phyloP scores from a whole-genome alignment of 2,329 filamentous ascomycete species.

The Pseudocercospora pini-densiflorae region DNA sequence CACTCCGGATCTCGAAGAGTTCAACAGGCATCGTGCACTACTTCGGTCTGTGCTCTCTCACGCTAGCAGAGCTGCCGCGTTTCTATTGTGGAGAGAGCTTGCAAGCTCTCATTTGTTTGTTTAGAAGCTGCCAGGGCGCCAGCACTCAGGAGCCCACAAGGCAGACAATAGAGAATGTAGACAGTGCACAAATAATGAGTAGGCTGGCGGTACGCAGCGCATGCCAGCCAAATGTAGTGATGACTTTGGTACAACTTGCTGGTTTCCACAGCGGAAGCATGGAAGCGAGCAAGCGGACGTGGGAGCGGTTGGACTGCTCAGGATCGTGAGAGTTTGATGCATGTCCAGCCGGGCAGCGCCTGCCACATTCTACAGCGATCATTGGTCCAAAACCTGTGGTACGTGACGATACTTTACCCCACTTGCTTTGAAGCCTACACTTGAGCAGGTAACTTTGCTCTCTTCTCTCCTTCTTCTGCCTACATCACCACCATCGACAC shows the following conservation, averaged over 20 bases:
- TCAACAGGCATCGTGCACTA: background rate
- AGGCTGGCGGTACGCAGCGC: background rate
- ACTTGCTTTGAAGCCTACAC: conserved; percentile 5
- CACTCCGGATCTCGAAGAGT: conserved; percentile 6
- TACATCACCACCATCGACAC: conserved; percentile 10
- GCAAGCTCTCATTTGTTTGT: conserved; percentile 1
- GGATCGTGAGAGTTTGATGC: conserved; percentile 6
- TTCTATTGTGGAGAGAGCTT: too few relatives aligned
- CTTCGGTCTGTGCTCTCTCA: background rate
- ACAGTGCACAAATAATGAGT: background rate
- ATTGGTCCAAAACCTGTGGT: background rate
- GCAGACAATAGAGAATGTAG: background rate
- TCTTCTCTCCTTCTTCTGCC: conserved; percentile 12
- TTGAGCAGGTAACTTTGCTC: background rate
- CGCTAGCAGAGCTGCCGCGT: too few relatives aligned
- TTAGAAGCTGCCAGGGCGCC: background rate
- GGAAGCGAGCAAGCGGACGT: conserved; percentile 5
- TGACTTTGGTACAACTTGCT: background rate
- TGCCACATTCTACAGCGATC: background rate
- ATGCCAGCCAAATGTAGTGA: background rate
- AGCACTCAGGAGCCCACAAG: background rate
- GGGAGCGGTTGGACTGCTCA: background rate
- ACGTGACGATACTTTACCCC: conserved; percentile 8
- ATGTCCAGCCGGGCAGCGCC: conserved; percentile 1
- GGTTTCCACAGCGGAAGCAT: background rate